phyloP scores from a whole-genome alignment of 495 filamentous ascomycete species.

The Daldinia decipiens region DNA sequence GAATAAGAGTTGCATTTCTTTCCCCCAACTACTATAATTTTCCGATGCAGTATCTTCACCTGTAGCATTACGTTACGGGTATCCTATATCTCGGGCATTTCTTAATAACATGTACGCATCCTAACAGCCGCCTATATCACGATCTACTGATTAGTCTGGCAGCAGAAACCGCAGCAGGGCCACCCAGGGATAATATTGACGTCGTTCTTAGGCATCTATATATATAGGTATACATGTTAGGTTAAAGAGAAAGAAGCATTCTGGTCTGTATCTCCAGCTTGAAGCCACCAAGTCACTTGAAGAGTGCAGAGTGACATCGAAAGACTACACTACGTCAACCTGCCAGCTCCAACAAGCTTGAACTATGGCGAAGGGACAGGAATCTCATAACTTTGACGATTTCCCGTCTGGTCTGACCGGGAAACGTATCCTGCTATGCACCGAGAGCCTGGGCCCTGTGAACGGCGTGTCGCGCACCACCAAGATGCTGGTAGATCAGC shows the following conservation, averaged over 20 bases:
- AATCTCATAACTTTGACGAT: conserved; percentile 40
- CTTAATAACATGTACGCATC: too few species aligned
- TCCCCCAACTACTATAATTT: too few species aligned
- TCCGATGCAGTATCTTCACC: too few species aligned
- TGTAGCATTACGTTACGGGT: not conserved
- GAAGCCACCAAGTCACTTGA: not conserved
- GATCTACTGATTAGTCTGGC: not conserved
- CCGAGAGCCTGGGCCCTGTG: conserved; percentile 72
- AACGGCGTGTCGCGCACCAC: conserved; percentile 74
- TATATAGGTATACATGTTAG: not conserved
- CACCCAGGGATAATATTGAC: too few species aligned
- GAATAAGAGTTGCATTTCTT: too few species aligned
- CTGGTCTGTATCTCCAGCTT: not conserved
- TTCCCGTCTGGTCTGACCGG: conserved; percentile 61
- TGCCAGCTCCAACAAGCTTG: not conserved
- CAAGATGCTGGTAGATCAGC: conserved; percentile 68
- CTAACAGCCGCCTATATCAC: too few species aligned
- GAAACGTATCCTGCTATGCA: conserved; percentile 68
- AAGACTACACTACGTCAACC: not conserved
- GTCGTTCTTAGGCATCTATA: not conserved
- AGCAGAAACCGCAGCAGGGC: not conserved
- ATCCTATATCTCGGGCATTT: too few species aligned
- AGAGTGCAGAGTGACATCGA: too few species aligned
- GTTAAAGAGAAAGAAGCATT: not conserved
- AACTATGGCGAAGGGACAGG: conserved; percentile 7